Evolutionary conservation across 2,329 filamentous ascomycete species (phyloP).

Genomic region (Clarireedia hainanense): DNA sequence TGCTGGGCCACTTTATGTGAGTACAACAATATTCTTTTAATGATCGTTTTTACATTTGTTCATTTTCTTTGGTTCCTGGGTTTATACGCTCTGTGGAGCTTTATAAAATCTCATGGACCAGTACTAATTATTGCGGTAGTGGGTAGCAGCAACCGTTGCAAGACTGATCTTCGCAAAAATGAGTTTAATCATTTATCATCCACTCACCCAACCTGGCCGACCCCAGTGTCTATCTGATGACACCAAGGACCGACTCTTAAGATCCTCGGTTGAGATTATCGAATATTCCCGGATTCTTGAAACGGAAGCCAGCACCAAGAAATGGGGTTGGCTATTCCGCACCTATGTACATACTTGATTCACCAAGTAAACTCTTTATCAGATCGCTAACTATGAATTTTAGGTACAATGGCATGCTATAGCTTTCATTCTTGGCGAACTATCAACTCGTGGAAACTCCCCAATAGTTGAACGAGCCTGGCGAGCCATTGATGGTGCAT

Average conservation of each 20-base stretch:
- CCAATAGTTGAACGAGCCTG: slow-evolving; percentile 35
- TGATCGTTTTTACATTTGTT: not conserved
- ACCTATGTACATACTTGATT: slow-evolving; percentile 25
- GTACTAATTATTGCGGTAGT: slow-evolving; percentile 19
- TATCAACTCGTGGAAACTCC: slow-evolving; percentile 30
- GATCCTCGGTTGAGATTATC: slow-evolving; percentile 33
- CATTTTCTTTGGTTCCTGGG: not conserved
- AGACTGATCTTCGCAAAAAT: slow-evolving; percentile 34
- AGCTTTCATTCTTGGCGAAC: slow-evolving; percentile 35
- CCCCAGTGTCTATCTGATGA: slow-evolving; percentile 28
- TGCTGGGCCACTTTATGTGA: slow-evolving; percentile 34
- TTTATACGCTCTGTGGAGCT: not conserved
- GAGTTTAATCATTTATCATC: slow-evolving; percentile 31
- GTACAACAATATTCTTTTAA: not conserved
- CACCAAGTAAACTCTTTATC: not conserved
- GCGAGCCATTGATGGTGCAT: slow-evolving; percentile 31
- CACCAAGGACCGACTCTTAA: slow-evolving; percentile 31
- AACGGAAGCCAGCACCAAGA: slow-evolving; percentile 30
- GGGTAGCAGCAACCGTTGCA: slow-evolving; percentile 39
- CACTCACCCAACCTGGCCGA: slow-evolving; percentile 24
- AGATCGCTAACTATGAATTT: not conserved
- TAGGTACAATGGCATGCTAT: slow-evolving; percentile 37
- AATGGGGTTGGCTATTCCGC: slow-evolving; percentile 35
- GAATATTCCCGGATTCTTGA: slow-evolving; percentile 35
- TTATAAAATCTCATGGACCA: not conserved